Evolutionary conservation across 345 rosid genomes (phyloP), one percentile per base, ranked within the genome.

Genomic region (Viola odorata): DNA sequence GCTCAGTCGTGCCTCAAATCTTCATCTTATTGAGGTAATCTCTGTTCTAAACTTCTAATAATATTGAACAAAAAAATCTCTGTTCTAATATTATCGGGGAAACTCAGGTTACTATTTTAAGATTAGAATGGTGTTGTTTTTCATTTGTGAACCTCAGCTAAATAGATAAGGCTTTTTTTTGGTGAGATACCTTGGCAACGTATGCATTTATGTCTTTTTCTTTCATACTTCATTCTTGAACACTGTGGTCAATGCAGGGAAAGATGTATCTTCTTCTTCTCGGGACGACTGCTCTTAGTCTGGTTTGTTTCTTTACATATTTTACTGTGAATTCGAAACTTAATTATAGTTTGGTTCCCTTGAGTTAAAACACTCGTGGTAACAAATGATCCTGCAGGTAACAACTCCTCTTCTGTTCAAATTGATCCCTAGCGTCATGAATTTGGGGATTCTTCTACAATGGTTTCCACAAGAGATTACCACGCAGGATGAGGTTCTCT

Each of bases 211-310:
- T 23, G 32, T 23, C 3, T 52, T 52, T 8, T 37, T 0, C 42
- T 7, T 9, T 7, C 13, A 42, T 48, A 3, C 1, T 16, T 58
- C 3, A 32, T 58, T 7, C 37, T 49, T 41, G 23, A 37, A 58
- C 23, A 15, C 11, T 12, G 38, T 55, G 55, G 38, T 53, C 60
- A 11, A 51, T 81, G 73, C 74, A 95, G 99, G 96, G 96, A 71
- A 95, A 95, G 84, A 91, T 95, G 96, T 95, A 95, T 73, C 94
- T 95, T 60, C 98, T 95, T 73, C 97, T 95, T 61, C 85, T 95
- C 61, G 97, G 99, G 67, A 94, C 97, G 55, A 94, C 97, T 60
- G 99, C 99, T 65, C 79, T 89, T 55, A 94, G 99, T 78, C 84
- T 94, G 69, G 99, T 94, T 71, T 62, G 80, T 67, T 60, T 64